These are phyloP conservation scores for Neurospora pannonica DNA, from an alignment of 495 filamentous ascomycete genomes.

Conservation along the genomic window DNA sequence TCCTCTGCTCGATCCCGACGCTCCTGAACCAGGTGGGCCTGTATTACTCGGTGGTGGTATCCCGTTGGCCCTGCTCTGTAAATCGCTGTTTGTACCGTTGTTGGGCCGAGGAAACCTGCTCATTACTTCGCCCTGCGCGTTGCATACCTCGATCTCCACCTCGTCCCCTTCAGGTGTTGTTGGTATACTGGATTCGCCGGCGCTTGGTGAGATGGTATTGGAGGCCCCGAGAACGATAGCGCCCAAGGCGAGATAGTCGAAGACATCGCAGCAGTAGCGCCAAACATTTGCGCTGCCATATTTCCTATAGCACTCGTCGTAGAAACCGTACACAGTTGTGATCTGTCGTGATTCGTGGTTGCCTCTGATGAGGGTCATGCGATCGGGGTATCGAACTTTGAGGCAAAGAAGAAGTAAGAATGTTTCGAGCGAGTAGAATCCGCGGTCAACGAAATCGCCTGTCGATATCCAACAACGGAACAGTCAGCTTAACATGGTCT, in stretches of 20 bases:
- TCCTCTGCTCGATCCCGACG: conserved; percentile 55
- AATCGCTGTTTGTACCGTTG: conserved; percentile 10
- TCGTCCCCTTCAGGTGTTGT: conserved; percentile 50
- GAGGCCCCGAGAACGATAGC: conserved; percentile 88
- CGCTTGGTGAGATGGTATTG: conserved; percentile 51
- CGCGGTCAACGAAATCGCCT: conserved; percentile 96
- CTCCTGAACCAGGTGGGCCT: conserved; percentile 72
- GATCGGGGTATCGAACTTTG: conserved; percentile 95
- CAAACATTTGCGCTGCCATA: conserved; percentile 97
- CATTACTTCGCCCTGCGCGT: conserved; percentile 60
- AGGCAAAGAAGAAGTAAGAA: conserved; percentile 91
- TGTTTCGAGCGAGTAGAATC: conserved; percentile 95
- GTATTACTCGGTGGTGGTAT: conserved; percentile 34
- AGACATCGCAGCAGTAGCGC: conserved; percentile 97
- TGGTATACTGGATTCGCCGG: conserved; percentile 23
- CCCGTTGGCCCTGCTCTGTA: conserved; percentile 31
- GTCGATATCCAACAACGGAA: not conserved
- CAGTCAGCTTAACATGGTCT: not conserved
- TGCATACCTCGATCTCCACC: conserved; percentile 85
- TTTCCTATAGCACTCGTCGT: conserved; percentile 95
- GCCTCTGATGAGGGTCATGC: conserved; percentile 92
- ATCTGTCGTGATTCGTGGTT: conserved; percentile 98
- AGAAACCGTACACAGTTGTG: conserved; percentile 97
- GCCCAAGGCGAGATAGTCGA: conserved; percentile 93
- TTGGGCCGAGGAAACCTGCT: conserved; percentile 53